phyloP scores from a whole-genome alignment of 129 eudicot genomes.

The Lactuca sativa region DNA sequence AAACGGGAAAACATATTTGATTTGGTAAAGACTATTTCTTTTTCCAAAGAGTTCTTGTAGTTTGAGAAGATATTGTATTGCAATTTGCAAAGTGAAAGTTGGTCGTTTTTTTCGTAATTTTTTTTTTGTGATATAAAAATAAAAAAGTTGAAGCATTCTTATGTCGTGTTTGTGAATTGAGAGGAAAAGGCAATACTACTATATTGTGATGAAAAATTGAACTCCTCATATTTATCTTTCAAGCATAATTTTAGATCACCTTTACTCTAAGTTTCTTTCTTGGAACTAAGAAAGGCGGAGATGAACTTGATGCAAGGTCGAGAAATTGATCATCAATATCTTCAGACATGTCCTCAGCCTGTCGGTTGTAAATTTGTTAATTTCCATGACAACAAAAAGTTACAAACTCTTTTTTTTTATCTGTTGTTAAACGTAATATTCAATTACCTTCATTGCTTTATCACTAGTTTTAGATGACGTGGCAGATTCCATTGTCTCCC shows the following conservation, averaged over 20 bases:
- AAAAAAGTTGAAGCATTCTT: neutral
- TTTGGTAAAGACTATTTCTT: no score
- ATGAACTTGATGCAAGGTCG: neutral
- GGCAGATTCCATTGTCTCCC: neutral
- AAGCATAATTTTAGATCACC: neutral
- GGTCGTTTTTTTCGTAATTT: neutral
- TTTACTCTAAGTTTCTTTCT: neutral
- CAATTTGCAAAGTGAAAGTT: no score
- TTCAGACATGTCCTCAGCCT: neutral
- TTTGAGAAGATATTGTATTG: no score
- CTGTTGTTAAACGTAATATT: neutral
- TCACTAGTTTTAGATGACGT: constrained; percentile 17
- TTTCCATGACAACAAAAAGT: neutral
- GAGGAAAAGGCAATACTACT: neutral
- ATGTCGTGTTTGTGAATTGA: neutral
- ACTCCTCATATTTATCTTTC: neutral
- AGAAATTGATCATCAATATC: neutral
- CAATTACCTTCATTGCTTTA: constrained; percentile 17
- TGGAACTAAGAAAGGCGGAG: neutral
- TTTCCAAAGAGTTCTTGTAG: no score
- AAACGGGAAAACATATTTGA: no score
- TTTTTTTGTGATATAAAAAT: neutral
- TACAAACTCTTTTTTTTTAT: neutral
- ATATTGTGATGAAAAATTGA: no score
- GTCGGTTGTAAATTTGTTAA: neutral